Percentiles rank a stretch among this genome's conserved stretches.
These are phyloP conservation scores for Epichloe sp. DNA, from an alignment of 2,329 filamentous ascomycete genomes.

Conservation along the genomic window DNA sequence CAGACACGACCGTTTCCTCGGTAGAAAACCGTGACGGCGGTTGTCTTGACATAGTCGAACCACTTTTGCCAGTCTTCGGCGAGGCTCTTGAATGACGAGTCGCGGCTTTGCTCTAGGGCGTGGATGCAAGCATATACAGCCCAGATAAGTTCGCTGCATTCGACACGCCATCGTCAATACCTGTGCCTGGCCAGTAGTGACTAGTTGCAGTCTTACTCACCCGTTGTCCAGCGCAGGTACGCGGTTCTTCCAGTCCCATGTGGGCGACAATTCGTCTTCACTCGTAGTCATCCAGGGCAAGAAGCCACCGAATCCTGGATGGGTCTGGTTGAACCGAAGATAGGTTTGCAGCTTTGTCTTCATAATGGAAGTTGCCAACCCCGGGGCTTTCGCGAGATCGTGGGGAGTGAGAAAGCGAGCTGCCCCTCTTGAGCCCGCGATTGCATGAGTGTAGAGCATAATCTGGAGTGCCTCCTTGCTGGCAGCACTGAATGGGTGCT, in stretches of 20 bases:
- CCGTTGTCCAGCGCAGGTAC: conserved; percentile 29
- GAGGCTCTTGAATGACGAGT: conserved; percentile 14
- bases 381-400: conserved; percentile 17
- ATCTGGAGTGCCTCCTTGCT: conserved; percentile 28
- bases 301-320: conserved; percentile 28
- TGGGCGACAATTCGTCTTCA: conserved; percentile 18
- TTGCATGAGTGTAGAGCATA: conserved; percentile 29
- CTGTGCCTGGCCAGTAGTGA: background rate
- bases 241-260: conserved; percentile 24
- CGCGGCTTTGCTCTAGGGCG: conserved; percentile 18
- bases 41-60: conserved; percentile 27
- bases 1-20: conserved; percentile 24
- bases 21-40: conserved; percentile 24
- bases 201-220: conserved; percentile 8
- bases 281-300: conserved; percentile 25
- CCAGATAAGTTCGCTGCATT: conserved; percentile 27
- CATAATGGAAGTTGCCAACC: conserved; percentile 23
- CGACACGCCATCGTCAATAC: background rate
- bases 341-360: conserved; percentile 26
- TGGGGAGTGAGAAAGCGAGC: conserved; percentile 25
- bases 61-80: conserved; percentile 24
- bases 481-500: conserved; percentile 27
- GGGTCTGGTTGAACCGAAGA: conserved; percentile 25
- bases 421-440: conserved; percentile 23
- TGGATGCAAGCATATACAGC: conserved; percentile 28